Evolutionary conservation across 177 flowering plant genomes (phyloP).

Genomic region (Vitis hybrid): DNA sequence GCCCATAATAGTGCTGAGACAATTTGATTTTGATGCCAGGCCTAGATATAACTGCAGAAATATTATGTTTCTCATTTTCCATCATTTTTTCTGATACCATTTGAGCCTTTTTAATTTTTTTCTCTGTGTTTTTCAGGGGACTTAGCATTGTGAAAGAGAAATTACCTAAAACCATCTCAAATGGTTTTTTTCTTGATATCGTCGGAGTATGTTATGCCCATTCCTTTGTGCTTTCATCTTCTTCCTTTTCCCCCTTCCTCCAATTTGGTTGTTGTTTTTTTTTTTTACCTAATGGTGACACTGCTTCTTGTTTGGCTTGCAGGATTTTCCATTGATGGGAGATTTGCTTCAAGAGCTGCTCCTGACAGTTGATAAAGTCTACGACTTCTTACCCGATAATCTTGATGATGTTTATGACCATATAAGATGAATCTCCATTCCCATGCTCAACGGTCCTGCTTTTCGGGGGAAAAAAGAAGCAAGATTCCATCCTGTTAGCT

Average conservation of each 20-base stretch:
- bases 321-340: constrained; percentile 43
- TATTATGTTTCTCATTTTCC: too few relatives aligned
- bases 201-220: constrained; percentile 23
- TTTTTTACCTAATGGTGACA: neutral
- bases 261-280: neutral
- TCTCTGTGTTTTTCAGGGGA: constrained; percentile 31
- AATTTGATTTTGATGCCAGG: neutral
- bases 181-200: constrained; percentile 19
- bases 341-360: constrained; percentile 28
- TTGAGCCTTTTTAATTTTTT: neutral
- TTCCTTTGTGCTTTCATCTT: neutral
- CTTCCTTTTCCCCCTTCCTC: neutral
- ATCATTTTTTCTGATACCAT: too few relatives aligned
- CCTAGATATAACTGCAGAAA: too few relatives aligned
- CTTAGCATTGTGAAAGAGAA: constrained; percentile 13
- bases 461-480: too few relatives aligned
- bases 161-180: constrained; percentile 28
- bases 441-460: too few relatives aligned
- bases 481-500: too few relatives aligned
- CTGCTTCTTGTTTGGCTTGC: constrained; percentile 9
- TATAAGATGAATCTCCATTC: too few relatives aligned
- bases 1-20: neutral
- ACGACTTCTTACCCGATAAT: neutral
- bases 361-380: constrained; percentile 19
- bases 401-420: neutral